Base-by-base conservation (phyloP, 768 basidiomycete species). In the Auricularia sp. region DNA sequence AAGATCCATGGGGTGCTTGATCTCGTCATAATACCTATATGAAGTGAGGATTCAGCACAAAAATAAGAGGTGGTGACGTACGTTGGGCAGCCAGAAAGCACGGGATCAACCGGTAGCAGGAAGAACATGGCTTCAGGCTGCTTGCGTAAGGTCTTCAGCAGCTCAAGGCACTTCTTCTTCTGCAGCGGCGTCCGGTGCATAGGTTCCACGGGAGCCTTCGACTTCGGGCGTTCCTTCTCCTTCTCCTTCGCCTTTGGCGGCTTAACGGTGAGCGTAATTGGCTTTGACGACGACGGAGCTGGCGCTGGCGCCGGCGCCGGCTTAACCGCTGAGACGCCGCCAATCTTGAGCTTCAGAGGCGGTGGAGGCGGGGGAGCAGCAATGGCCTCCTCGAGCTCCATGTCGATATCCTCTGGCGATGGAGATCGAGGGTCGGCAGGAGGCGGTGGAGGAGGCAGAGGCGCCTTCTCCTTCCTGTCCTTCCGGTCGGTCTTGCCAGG, bases 1-100 rank as follows among this genome's bases (percentile, higher is more conserved):
- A 62, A 98, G 86, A 75, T 98, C 94, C 96, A 98, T 98, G 5
- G 96, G 96, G 68, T 89, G 77, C 66, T 83, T 76, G 71, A 98
- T 96, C 75, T 98, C 96, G 3, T 95, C 86, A 66, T 90, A 85
- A 74, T 98, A 98, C 21, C 93, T 97, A 69, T 18, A 67, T n/a
- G 21, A 18, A 61, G 36, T 68, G 61, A 64, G 36, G 29, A 29
- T 2, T 35, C 43, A 47, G 6, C 36, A 12, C 5, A 29, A 64
- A 11, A 23, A 61, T 14, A 62, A 42, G 56, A 36, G 12, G 2
- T 60, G 47, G 62, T 34, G 8, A 82, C 89, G 76, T 72, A 95
- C 91, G 93, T 94, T 59, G 96, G 93, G 73, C 90, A 96, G 21
- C 91, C 93, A 74, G 92, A 91, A 61, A 76, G 71, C 14, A 84